Evolutionary conservation across 768 basidiomycete genomes (phyloP), one percentile per base, ranked within the genome.

Genomic region (Auricularia heimuer): DNA sequence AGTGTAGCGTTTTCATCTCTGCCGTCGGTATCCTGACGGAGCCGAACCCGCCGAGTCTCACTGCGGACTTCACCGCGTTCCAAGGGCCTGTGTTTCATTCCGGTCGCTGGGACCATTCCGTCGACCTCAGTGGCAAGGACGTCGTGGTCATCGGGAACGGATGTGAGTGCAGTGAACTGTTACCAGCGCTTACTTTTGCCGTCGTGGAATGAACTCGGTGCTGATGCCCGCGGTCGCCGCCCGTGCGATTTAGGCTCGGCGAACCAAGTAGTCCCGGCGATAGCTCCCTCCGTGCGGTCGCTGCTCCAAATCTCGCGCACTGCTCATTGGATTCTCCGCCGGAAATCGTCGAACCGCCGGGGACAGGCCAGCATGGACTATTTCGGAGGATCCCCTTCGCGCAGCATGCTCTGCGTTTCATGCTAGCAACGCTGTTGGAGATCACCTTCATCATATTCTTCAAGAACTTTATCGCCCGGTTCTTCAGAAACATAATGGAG

Each of bases 71-170:
- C 18, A 42, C 67, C 14, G 47, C 66, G 21, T 72, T 72, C 35
- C 42, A 65, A 33, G 71, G 71, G 0, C 12, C 36, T 1, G 64
- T 72, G 21, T 68, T 71, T 62, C 71, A 72, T 64, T 65, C 68
- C 12, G 68, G 67, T 0, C 24, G 65, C 29, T 72, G 71, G 71
- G 62, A 62, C 35, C 60, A 63, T 35, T 34, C 29, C 16, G 66
- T 71, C 33, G 64, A 66, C 29, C 21, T 71, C 14, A 63, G 61
- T 54, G 69, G 37, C 60, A 72, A 72, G 65, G 44, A 69, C 54
- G 66, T 71, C 42, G 67, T 71, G 35, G 61, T 72, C 6, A 65
- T 72, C 35, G 71, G 71, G 11, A 72, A 72, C 47, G 71, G 71
- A 36, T 72, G 71, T 66, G 34, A 60, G 63, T 64, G 29, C 29